Conservation (phyloP, 2,329 filamentous ascomycete species). For the Epichloe festucae region DNA sequence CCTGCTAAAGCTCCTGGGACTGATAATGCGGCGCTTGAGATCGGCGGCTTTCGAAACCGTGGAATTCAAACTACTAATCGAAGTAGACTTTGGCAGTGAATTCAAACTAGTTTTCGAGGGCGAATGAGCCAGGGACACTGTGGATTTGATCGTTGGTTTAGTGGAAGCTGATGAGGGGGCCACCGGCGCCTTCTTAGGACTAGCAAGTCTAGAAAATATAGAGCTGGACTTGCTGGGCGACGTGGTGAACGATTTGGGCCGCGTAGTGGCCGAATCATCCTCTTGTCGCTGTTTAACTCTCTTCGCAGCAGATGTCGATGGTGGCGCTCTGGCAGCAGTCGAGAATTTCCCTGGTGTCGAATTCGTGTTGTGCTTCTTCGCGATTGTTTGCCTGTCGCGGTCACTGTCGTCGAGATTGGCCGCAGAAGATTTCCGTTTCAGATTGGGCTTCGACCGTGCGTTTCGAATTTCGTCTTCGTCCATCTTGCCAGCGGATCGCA, state of each 20-base stretch:
- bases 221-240: slow-evolving; percentile 28
- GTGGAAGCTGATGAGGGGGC: slow-evolving; percentile 43
- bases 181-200: slow-evolving; percentile 55
- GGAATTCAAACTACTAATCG: slow-evolving; percentile 17
- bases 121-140: slow-evolving; percentile 24
- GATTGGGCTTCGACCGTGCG: slow-evolving; percentile 20
- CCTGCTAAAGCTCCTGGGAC: slow-evolving; percentile 38
- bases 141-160: slow-evolving; percentile 14
- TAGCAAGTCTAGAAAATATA: slow-evolving; percentile 48
- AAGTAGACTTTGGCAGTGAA: slow-evolving; percentile 34
- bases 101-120: slow-evolving; percentile 33
- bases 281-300: slow-evolving; percentile 53
- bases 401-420: slow-evolving; percentile 21
- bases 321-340: slow-evolving; percentile 1
- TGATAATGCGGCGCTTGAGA: slow-evolving; percentile 27
- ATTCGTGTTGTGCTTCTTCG: slow-evolving; percentile 16
- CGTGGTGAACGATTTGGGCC: slow-evolving; percentile 41
- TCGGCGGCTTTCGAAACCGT: slow-evolving; percentile 19
- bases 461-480: slow-evolving; percentile 47
- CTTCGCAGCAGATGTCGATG: slow-evolving; percentile 39
- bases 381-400: not conserved
- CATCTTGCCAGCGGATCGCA: slow-evolving; percentile 44
- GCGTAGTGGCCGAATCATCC: slow-evolving; percentile 56
- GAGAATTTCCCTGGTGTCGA: slow-evolving; percentile 9
- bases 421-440: slow-evolving; percentile 21